Base-by-base conservation (phyloP, 495 filamentous ascomycete species). In the Chaetomium fimeti region DNA sequence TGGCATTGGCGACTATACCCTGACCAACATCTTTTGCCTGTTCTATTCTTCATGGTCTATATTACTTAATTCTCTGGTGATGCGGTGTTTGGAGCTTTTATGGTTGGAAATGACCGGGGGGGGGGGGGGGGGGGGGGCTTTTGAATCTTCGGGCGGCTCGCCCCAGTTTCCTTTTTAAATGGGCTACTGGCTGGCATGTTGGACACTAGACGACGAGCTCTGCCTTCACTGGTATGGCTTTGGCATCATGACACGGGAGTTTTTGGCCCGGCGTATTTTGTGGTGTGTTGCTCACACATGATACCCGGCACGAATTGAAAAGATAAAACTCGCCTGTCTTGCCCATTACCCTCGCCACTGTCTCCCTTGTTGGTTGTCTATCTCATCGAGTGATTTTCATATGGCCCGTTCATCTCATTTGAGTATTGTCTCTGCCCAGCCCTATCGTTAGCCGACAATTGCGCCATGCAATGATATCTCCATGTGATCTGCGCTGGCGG, bases 111-210 rank as follows among this genome's bases (percentile, higher is more conserved):
- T 8, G 42, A 20, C 24, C 12, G 40, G 43, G 47, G 25, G 20
- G 45, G 13, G 40, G 43, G 47, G 25, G 20, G 45, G 28, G 28
- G 43, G 32, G 22, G 16, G 28, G 15, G 32, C 47, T 64, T 65
- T 63, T 66, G 67, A 70, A 72, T 70, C 65, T 65, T 56, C n/a
- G 27, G 45, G 62, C 32, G 42, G 9, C 40, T 48, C 45, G 60
- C 45, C n/a, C 47, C n/a, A 24, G 45, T 62, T 49, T 57, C 32
- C 36, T 57, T 65, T 45, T 49, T 32, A 36, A 45, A 62, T 56
- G 53, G 71, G 63, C 60, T 72, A 66, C 67, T 72, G 67, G 71
- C 48, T 67, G 69, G 71, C 68, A 68, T 65, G 58, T 65, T 64
- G 63, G 58, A 67, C 61, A 45, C 57, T 67, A 63, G 67, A 63